A percentile compares a stretch with the other conserved stretches of the same genome.
These are phyloP conservation scores for Medicago lupulina DNA, from an alignment of 306 rosid species.

Conservation along the genomic window DNA sequence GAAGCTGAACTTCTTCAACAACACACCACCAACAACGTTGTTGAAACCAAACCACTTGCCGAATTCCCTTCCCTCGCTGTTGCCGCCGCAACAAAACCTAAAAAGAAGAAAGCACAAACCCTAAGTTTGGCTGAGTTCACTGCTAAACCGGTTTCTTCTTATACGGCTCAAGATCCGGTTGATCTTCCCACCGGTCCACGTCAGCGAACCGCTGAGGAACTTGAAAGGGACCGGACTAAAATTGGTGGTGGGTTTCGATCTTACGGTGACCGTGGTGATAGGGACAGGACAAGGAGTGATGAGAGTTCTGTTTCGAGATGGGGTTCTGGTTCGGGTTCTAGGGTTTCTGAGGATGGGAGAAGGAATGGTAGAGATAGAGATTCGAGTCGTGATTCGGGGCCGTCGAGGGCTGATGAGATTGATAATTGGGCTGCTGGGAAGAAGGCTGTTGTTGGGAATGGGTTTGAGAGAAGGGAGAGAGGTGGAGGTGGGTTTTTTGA, in stretches of 20 bases:
- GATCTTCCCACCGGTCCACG: slow-evolving; percentile 86
- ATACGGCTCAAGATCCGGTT: slow-evolving; percentile 56
- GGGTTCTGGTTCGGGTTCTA: slow-evolving; percentile 54
- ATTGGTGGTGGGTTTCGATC: slow-evolving; percentile 71
- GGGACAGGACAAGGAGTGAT: slow-evolving; percentile 51
- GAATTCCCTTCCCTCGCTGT: slow-evolving; percentile 88
- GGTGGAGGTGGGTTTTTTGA: slow-evolving; percentile 66
- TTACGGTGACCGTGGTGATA: slow-evolving; percentile 58
- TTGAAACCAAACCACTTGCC: slow-evolving; percentile 44
- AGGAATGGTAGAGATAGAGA: slow-evolving; percentile 65
- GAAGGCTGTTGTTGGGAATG: slow-evolving; percentile 55
- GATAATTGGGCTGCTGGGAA: slow-evolving; percentile 86
- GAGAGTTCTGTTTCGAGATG: slow-evolving; percentile 71
- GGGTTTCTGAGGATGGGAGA: slow-evolving; percentile 70
- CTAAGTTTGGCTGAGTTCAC: slow-evolving; percentile 67
- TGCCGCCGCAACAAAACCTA: slow-evolving; percentile 76
- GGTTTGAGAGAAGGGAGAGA: slow-evolving; percentile 60
- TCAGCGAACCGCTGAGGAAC: slow-evolving; percentile 86
- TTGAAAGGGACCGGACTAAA: slow-evolving; percentile 57
- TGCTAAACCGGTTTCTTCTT: slow-evolving; percentile 39
- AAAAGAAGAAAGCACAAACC: slow-evolving; percentile 86
- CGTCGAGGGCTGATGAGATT: slow-evolving; percentile 86
- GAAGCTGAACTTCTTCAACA: slow-evolving; percentile 74
- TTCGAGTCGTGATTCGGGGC: slow-evolving; percentile 57
- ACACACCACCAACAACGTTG: slow-evolving; percentile 3